Evolutionary conservation across 2,329 filamentous ascomycete species (phyloP).

Genomic region (Tolypocladium amazonense): DNA sequence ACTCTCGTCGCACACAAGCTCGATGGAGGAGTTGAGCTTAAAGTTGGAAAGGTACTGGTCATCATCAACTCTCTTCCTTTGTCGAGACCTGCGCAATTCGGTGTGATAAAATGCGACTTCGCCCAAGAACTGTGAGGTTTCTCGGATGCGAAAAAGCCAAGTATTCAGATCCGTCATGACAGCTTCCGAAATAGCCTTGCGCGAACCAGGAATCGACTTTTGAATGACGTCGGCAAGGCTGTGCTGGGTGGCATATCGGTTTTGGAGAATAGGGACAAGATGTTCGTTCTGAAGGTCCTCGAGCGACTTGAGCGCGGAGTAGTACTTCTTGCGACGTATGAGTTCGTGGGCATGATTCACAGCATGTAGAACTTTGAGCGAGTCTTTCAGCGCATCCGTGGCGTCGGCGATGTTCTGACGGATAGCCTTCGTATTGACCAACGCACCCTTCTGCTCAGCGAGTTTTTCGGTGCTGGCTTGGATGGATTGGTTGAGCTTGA

Average conservation of each 20-base stretch:
- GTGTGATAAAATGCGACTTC: slow-evolving; percentile 97
- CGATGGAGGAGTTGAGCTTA: slow-evolving; percentile 90
- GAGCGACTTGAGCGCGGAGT: slow-evolving; percentile 83
- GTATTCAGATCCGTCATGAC: slow-evolving; percentile 97
- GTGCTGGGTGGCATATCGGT: slow-evolving; percentile 86
- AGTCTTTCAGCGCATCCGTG: slow-evolving; percentile 78
- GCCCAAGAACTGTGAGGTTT: slow-evolving; percentile 90
- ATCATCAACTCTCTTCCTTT: slow-evolving; percentile 70
- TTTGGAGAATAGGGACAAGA: slow-evolving; percentile 58
- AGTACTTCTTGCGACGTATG: slow-evolving; percentile 87
- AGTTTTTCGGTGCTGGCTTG: slow-evolving; percentile 90
- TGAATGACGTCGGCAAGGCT: slow-evolving; percentile 94
- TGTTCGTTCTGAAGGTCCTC: slow-evolving; percentile 96
- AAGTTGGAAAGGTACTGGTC: slow-evolving; percentile 70
- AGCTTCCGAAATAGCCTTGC: slow-evolving; percentile 86
- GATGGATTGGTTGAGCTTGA: slow-evolving; percentile 88
- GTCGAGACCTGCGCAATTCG: slow-evolving; percentile 70
- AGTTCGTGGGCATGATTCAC: slow-evolving; percentile 93
- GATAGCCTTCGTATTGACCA: slow-evolving; percentile 86
- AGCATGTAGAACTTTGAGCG: slow-evolving; percentile 80
- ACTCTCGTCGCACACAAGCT: slow-evolving; percentile 87
- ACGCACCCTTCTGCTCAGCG: slow-evolving; percentile 83
- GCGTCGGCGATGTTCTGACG: slow-evolving; percentile 95
- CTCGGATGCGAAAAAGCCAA: slow-evolving; percentile 89
- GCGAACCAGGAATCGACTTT: slow-evolving; percentile 85